Conservation (phyloP, 176 grass and related monocot genomes). For the Oryza officinalis region DNA sequence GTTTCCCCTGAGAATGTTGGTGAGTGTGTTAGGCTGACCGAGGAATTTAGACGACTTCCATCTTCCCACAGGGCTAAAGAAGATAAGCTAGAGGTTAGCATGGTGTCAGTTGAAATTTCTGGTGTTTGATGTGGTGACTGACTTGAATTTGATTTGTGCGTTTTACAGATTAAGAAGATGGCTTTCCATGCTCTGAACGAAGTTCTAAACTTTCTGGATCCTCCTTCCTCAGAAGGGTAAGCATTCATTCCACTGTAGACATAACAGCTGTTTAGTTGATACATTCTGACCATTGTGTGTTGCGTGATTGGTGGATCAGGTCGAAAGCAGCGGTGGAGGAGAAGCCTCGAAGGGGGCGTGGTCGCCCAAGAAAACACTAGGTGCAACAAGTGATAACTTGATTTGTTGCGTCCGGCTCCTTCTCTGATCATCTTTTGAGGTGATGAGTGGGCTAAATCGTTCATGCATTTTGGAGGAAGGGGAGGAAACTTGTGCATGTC, state of each 20-base stretch:
- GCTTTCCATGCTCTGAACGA: constrained; percentile 57
- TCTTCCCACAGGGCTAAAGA: constrained; percentile 71
- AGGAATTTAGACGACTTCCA: constrained; percentile 72
- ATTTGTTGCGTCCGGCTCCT: neutral
- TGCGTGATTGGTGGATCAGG: neutral
- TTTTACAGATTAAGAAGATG: constrained; percentile 77
- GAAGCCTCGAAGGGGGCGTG: neutral
- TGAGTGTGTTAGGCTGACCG: constrained; percentile 63
- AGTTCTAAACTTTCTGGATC: constrained; percentile 47
- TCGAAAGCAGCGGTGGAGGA: neutral
- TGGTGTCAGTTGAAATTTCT: neutral
- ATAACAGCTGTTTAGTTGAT: neutral
- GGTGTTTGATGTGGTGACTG: neutral
- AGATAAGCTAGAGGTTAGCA: constrained; percentile 73
- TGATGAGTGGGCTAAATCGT: neutral
- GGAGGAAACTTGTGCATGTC: neutral
- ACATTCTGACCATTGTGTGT: neutral
- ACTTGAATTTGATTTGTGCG: neutral
- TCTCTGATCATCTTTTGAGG: neutral
- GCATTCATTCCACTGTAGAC: neutral
- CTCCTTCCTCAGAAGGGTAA: constrained; percentile 34
- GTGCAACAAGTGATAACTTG: neutral
- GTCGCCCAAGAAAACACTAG: neutral
- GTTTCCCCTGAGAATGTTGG: constrained; percentile 78
- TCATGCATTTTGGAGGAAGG: neutral